These are phyloP conservation scores for Candida bentonensis DNA, from an alignment of 805 yeast species.

Conservation along the genomic window DNA sequence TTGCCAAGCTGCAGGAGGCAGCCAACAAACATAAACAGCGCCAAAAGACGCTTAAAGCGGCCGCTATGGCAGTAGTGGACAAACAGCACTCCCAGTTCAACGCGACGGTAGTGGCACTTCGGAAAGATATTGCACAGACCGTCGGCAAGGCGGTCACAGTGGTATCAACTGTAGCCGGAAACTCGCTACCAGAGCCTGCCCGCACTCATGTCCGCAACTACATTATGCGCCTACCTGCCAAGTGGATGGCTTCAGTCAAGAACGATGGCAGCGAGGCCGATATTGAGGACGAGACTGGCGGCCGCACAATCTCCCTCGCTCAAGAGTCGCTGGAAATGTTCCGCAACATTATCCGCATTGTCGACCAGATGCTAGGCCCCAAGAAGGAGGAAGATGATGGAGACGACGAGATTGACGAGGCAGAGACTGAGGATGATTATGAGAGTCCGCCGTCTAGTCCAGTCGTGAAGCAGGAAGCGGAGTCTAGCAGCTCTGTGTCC, in stretches of 20 bases:
- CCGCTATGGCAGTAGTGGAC: constrained; percentile 9
- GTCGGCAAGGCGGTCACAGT: constrained; percentile 78
- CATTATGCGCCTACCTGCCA: constrained; percentile 57
- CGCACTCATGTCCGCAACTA: constrained; percentile 69
- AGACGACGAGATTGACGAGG: constrained; percentile 1
- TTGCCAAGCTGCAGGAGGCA: constrained; percentile 15
- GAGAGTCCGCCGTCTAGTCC: too few relatives aligned
- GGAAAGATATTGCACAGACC: constrained; percentile 74
- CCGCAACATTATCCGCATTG: constrained; percentile 64
- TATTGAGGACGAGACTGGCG: constrained; percentile 30
- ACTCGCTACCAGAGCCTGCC: constrained; percentile 62
- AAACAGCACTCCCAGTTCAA: background rate
- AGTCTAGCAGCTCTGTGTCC: too few relatives aligned
- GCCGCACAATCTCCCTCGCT: constrained; percentile 66
- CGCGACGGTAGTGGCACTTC: constrained; percentile 25
- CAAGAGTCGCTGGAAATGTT: constrained; percentile 85
- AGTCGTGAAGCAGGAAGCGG: too few relatives aligned
- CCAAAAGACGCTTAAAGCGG: constrained; percentile 27
- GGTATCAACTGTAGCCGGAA: constrained; percentile 73
- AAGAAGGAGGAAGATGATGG: constrained; percentile 5
- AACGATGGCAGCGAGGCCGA: constrained; percentile 5
- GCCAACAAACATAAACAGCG: constrained; percentile 39
- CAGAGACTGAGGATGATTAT: background rate
- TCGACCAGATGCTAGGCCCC: constrained; percentile 58
- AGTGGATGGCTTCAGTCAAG: constrained; percentile 41